A percentile compares a stretch with the other conserved stretches of the same genome.
phyloP scores from a whole-genome alignment of 257 asterid species.

The Voacanga thouarsii region DNA sequence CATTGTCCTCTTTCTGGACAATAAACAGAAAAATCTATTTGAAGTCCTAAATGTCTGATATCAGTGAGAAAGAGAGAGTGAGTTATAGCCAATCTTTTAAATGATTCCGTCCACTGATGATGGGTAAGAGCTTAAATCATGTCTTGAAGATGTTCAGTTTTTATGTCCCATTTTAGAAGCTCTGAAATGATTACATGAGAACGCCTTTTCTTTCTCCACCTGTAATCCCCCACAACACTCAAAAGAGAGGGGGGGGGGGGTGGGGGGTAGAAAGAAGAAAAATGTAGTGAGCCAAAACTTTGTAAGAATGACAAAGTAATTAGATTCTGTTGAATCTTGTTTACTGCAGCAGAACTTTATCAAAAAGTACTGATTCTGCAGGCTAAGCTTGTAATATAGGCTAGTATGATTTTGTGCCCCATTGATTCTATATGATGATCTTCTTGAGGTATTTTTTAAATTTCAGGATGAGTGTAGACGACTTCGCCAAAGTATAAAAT shows the following conservation, averaged over 20 bases:
- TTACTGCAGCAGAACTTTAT: not conserved
- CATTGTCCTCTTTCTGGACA: not conserved
- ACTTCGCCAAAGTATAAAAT: conserved; percentile 71
- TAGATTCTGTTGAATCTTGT: not conserved
- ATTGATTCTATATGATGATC: conserved; percentile 4
- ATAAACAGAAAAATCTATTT: not conserved
- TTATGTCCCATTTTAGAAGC: not conserved
- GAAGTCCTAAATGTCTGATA: not conserved
- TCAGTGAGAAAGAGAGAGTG: not conserved
- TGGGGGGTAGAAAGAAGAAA: not conserved
- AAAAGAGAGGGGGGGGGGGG: not conserved
- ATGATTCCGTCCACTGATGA: not conserved
- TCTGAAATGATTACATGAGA: not conserved
- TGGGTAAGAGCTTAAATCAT: not conserved
- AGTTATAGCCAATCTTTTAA: not conserved
- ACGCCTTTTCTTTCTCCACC: not conserved
- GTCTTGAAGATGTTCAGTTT: not conserved
- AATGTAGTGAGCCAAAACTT: not conserved
- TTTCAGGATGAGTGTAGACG: conserved; percentile 80
- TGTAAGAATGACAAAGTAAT: not conserved
- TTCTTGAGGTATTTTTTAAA: not conserved
- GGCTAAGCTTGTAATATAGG: not conserved
- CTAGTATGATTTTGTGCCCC: not conserved
- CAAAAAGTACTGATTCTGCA: not conserved
- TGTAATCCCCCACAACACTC: not conserved